Percentiles rank a stretch among this genome's conserved stretches.
phyloP scores from a whole-genome alignment of 148 eudicot species.

The Camellia sinensis region DNA sequence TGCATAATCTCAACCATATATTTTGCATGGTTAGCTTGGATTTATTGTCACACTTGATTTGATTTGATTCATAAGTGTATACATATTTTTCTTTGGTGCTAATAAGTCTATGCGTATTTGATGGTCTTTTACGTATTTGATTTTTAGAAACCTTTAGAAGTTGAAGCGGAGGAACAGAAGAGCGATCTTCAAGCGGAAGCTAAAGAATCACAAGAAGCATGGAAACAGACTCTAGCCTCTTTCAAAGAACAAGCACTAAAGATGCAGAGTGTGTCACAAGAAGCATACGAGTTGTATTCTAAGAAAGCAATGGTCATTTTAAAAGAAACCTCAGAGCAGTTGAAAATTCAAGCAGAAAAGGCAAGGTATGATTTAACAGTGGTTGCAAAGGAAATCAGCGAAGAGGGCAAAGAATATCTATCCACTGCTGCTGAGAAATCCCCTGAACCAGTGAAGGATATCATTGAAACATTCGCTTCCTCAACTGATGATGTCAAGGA shows the following conservation, averaged over 20 bases:
- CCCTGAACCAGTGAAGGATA: constrained; percentile 90
- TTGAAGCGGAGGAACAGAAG: constrained; percentile 44
- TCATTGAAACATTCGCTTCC: constrained; percentile 79
- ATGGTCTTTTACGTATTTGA: neutral
- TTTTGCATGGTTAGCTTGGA: neutral
- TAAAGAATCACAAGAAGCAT: constrained; percentile 60
- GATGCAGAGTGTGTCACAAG: constrained; percentile 75
- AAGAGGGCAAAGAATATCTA: constrained; percentile 65
- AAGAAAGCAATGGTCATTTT: constrained; percentile 57
- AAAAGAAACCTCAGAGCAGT: constrained; percentile 59
- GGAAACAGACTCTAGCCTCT: constrained; percentile 62
- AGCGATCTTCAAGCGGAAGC: constrained; percentile 25
- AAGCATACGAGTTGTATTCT: constrained; percentile 71
- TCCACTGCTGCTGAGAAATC: constrained; percentile 62
- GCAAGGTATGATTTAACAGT: constrained; percentile 57
- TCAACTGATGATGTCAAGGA: constrained; percentile 57
- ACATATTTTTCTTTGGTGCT: neutral
- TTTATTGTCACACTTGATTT: neutral
- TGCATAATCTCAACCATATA: neutral
- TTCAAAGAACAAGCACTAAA: constrained; percentile 75
- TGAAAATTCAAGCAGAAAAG: constrained; percentile 80
- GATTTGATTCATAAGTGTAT: neutral
- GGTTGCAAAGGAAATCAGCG: constrained; percentile 58
- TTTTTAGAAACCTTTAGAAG: constrained; percentile 44
- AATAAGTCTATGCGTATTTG: neutral